These are phyloP conservation scores for Penicillium sumatraense DNA, from an alignment of 2,329 filamentous ascomycete genomes.

Conservation along the genomic window DNA sequence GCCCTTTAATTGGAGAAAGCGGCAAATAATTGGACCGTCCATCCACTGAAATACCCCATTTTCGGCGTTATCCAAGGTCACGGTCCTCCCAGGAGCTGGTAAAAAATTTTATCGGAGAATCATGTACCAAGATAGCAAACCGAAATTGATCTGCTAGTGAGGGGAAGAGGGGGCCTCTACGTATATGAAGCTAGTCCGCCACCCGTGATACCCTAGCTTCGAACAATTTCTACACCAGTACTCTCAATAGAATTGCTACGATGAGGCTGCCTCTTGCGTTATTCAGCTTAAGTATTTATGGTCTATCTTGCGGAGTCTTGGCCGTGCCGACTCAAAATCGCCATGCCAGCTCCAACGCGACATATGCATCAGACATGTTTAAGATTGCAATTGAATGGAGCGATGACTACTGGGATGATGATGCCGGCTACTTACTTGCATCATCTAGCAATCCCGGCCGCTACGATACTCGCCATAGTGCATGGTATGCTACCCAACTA, in stretches of 20 bases:
- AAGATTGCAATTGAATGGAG: slow-evolving; percentile 24
- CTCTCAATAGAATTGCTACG: not conserved
- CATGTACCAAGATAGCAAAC: not conserved
- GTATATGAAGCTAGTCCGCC: not conserved
- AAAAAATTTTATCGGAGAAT: not conserved
- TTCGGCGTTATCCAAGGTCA: not conserved
- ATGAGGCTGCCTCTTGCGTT: slow-evolving; percentile 3
- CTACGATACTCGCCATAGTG: slow-evolving; percentile 22
- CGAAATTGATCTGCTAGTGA: not conserved
- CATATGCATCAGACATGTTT: slow-evolving; percentile 20
- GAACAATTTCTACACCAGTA: not conserved
- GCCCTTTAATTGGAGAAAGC: not conserved
- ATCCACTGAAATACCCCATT: not conserved
- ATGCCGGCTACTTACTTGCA: slow-evolving; percentile 21
- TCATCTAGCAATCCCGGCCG: slow-evolving; percentile 12
- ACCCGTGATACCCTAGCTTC: not conserved
- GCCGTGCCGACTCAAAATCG: slow-evolving; percentile 5
- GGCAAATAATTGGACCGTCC: not conserved
- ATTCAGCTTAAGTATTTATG: not conserved
- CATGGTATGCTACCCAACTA: slow-evolving; percentile 26
- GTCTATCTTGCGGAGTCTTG: not conserved
- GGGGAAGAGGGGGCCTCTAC: not conserved
- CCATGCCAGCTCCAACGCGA: not conserved
- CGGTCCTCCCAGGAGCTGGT: not conserved
- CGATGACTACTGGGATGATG: slow-evolving; percentile 19